Base-by-base conservation (phyloP, 2,329 filamentous ascomycete genomes). In the Epichloe uncinata region DNA sequence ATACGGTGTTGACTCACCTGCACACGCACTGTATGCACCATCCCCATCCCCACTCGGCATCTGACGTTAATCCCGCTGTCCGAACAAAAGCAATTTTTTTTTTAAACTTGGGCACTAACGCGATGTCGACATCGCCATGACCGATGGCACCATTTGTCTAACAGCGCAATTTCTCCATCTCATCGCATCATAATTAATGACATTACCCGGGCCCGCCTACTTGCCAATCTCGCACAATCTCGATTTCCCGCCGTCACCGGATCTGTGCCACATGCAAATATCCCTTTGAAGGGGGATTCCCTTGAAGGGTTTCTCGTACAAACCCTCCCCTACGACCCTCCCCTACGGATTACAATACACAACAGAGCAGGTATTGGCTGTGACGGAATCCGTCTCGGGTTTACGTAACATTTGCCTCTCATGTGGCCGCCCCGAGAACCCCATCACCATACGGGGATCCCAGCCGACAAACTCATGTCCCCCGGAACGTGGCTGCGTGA, bases 71-170 rank as follows among this genome's bases (percentile, higher is more conserved):
- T 30, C 26, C 26, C 26, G 26, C 8, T 11, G 3, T 30, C 3
- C 9, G 26, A 30, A 30, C 26, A 11, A 11, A 11, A 30, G 26
- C 26, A 30, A 30, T 30, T n/a, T 18, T 11, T 7, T 6, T 11
- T 9, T 15, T 37, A 45, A 34, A 26, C 33, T 9, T 18, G n/a
- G 22, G n/a, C 43, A 38, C 36, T 47, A 47, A 42, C 18, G 48
- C 42, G 16, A 50, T 52, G 51, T 52, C 48, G 51, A 52, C 51
- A 52, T 52, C 45, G 47, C 40, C 30, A 20, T 45, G 51, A 35
- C 45, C 15, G 40, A 52, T 52, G 35, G 30, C 51, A 52, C 40
- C 51, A 52, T 49, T 15, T 16, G 22, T 2, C 13, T 26, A 34
- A 26, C 20, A 16, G 12, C 37, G 30, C 5, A n/a, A 35, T 18